These are phyloP conservation scores for Kingdonia uniflora DNA, from an alignment of 164 flowering plant species.

Conservation along the genomic window DNA sequence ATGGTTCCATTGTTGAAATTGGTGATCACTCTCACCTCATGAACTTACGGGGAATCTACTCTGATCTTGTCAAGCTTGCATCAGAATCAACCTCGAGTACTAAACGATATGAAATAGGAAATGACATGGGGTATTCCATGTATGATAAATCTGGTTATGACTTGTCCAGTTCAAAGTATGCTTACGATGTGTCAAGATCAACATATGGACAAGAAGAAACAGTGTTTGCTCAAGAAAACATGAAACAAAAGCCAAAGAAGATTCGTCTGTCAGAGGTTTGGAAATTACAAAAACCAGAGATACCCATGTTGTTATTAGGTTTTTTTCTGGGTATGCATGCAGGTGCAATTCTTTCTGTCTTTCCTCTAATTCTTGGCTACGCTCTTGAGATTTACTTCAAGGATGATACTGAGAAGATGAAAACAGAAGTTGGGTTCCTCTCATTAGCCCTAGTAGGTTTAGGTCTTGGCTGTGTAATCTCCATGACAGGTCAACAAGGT, in stretches of 20 bases:
- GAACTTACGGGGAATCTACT: conserved; percentile 41
- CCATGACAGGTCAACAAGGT: conserved; percentile 71
- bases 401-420: conserved; percentile 15
- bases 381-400: conserved; percentile 47
- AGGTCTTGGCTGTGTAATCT: conserved; percentile 44
- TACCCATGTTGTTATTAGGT: conserved; percentile 33
- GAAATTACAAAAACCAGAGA: conserved; percentile 54
- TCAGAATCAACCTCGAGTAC: conserved; percentile 25
- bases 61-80: conserved; percentile 48
- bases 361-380: conserved; percentile 50
- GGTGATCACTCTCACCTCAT: conserved; percentile 52
- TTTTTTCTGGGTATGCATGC: conserved; percentile 47
- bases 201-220: conserved; percentile 11
- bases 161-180: conserved; percentile 15
- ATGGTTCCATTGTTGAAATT: conserved; percentile 44
- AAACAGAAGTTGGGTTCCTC: conserved; percentile 31
- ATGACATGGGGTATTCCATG: conserved; percentile 7
- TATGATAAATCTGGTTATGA: conserved; percentile 23
- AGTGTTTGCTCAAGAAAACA: conserved; percentile 10
- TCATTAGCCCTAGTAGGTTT: conserved; percentile 46
- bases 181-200: conserved; percentile 21
- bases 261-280: conserved; percentile 31
- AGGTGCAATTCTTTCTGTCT: conserved; percentile 61
- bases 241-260: conserved; percentile 8
- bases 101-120: conserved; percentile 6